Percentiles rank a stretch among this genome's conserved stretches.
phyloP scores from a whole-genome alignment of 192 early-diverging fungal species.

The Haplosporangium gracile region DNA sequence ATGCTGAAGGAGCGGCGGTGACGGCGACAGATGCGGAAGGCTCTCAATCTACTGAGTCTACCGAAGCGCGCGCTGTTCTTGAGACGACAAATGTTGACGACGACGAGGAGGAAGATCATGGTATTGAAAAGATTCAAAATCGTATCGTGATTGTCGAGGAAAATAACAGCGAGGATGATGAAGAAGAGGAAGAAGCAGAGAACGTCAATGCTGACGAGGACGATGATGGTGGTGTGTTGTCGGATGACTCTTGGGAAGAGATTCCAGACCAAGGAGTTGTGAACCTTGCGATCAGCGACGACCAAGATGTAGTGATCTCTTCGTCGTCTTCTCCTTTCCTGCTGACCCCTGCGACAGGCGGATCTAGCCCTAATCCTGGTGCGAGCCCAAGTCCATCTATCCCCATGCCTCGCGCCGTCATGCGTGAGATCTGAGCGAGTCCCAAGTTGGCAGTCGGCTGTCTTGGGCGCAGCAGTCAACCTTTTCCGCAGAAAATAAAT shows the following conservation, averaged over 20 bases:
- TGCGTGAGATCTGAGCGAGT: background rate
- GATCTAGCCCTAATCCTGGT: background rate
- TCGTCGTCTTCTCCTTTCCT: conserved; percentile 34
- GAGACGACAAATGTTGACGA: background rate
- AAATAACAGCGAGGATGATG: background rate
- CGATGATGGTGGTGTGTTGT: conserved; percentile 9
- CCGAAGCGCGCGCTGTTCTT: background rate
- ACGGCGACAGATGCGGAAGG: background rate
- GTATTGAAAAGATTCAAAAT: conserved; percentile 11
- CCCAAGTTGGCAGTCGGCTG: background rate
- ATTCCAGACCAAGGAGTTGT: conserved; percentile 22
- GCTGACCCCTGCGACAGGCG: conserved; percentile 14
- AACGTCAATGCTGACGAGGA: background rate
- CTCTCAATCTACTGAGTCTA: background rate
- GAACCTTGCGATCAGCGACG: conserved; percentile 13
- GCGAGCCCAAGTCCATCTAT: background rate
- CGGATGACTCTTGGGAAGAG: conserved; percentile 55
- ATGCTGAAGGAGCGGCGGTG: background rate
- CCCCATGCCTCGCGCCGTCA: background rate
- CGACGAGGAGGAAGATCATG: conserved; percentile 3
- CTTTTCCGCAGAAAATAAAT: background rate
- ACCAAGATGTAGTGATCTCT: background rate
- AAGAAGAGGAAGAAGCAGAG: conserved; percentile 10
- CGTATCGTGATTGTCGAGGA: background rate
- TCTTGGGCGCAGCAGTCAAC: background rate